Evolutionary conservation across 2,329 filamentous ascomycete genomes (phyloP).

Genomic region (Colletotrichum sojae): DNA sequence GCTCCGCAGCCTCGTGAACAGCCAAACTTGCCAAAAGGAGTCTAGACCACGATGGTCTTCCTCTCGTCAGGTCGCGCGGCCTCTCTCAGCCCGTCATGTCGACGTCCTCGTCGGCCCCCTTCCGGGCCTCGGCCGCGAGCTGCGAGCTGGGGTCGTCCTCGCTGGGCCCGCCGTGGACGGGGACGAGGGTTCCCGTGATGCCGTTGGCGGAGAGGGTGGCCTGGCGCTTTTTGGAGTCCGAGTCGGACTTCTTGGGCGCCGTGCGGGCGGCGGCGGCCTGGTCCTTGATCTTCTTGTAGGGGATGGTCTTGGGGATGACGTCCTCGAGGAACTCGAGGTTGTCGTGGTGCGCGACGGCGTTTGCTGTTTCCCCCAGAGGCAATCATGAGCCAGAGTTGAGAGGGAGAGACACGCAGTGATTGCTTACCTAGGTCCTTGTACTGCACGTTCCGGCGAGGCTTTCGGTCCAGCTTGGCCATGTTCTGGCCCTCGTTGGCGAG

Average conservation of each 20-base stretch:
- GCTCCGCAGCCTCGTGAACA: background rate
- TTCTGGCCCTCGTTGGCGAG: slow-evolving; percentile 88
- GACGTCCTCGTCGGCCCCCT: slow-evolving; percentile 68
- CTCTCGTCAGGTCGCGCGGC: background rate
- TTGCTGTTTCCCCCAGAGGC: slow-evolving; percentile 67
- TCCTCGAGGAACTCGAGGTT: slow-evolving; percentile 96
- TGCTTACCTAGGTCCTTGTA: slow-evolving; percentile 89
- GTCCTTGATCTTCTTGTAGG: slow-evolving; percentile 84
- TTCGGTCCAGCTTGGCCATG: slow-evolving; percentile 90
- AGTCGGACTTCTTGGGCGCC: slow-evolving; percentile 60
- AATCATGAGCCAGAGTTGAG: slow-evolving; percentile 34
- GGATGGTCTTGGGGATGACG: slow-evolving; percentile 87
- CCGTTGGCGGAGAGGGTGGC: slow-evolving; percentile 24
- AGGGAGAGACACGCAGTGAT: background rate
- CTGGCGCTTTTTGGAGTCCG: slow-evolving; percentile 50
- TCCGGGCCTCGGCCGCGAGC: slow-evolving; percentile 68
- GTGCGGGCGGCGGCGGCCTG: slow-evolving; percentile 66
- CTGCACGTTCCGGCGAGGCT: slow-evolving; percentile 93
- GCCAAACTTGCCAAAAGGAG: too few relatives aligned
- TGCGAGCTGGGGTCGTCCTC: slow-evolving; percentile 66
- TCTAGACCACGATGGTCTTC: background rate
- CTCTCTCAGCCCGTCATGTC: slow-evolving; percentile 68
- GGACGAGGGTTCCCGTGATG: slow-evolving; percentile 37
- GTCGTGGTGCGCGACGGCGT: slow-evolving; percentile 88
- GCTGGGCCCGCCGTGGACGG: background rate